These are phyloP conservation scores for Heracleum sosnowskyi DNA, from an alignment of 129 eudicot species.

Conservation along the genomic window DNA sequence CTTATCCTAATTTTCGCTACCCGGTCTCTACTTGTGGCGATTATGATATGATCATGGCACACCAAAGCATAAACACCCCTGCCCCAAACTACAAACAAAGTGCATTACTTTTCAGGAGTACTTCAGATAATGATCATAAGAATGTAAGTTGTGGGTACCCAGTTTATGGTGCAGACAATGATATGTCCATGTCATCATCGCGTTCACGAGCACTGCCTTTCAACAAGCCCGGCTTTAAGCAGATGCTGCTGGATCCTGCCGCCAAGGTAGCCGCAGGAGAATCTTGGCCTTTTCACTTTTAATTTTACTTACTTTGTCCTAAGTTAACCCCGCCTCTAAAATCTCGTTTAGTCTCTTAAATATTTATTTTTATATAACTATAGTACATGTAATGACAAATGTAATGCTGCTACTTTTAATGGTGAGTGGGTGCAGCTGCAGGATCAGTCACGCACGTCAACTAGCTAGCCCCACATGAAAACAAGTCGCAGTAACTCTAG, in stretches of 20 bases:
- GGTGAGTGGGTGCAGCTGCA: no score
- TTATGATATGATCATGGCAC: not conserved
- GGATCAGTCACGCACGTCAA: not conserved
- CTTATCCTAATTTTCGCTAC: not conserved
- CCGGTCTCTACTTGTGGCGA: not conserved
- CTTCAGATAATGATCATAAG: slow-evolving; percentile 7
- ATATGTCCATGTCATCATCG: slow-evolving; percentile 13
- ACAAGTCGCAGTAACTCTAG: not conserved
- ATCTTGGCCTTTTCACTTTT: slow-evolving; percentile 21
- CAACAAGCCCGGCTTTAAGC: slow-evolving; percentile 21
- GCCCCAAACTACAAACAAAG: slow-evolving; percentile 8
- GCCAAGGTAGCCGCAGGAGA: slow-evolving; percentile 9
- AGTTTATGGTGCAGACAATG: not conserved
- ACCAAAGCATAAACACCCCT: slow-evolving; percentile 5
- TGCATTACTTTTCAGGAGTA: slow-evolving; percentile 17
- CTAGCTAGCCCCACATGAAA: not conserved
- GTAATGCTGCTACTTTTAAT: not conserved
- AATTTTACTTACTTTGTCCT: not conserved
- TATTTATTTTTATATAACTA: not conserved
- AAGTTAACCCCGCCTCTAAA: not conserved
- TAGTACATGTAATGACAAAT: not conserved
- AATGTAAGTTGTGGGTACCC: slow-evolving; percentile 3
- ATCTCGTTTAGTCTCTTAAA: not conserved
- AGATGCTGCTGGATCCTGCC: slow-evolving; percentile 27
- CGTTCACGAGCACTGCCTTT: slow-evolving; percentile 14